These are phyloP conservation scores for Fulvia fulva DNA, from an alignment of 2,329 filamentous ascomycete species.

Conservation along the genomic window DNA sequence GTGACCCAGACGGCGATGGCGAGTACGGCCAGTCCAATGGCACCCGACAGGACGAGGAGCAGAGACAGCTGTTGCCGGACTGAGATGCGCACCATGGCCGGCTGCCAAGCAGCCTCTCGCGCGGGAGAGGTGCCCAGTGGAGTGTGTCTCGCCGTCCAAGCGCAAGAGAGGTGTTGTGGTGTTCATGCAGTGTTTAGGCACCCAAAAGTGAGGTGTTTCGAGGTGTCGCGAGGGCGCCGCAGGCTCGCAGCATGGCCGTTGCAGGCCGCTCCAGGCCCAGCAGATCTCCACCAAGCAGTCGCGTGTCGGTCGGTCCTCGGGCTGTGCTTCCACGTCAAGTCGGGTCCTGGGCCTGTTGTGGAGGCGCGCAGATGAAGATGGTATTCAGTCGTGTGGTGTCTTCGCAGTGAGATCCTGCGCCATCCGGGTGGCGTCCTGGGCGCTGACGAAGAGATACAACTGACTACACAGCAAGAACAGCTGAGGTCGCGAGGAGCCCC, in stretches of 20 bases:
- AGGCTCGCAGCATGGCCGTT: not conserved
- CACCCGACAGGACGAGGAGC: conserved; percentile 70
- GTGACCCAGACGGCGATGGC: conserved; percentile 69
- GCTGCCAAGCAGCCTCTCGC: not conserved
- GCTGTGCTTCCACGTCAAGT: not conserved
- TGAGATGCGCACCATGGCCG: conserved; percentile 66
- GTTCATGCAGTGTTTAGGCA: not conserved
- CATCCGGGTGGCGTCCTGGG: not conserved
- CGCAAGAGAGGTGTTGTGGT: not conserved
- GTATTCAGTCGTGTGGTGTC: not conserved
- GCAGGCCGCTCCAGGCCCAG: not conserved
- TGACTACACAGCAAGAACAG: not conserved
- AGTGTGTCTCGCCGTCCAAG: not conserved
- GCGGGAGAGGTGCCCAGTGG: not conserved
- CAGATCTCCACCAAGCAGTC: not conserved
- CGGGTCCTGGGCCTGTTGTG: not conserved
- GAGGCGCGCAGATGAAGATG: not conserved
- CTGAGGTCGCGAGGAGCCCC: not conserved
- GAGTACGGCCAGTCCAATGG: conserved; percentile 71
- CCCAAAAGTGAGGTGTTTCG: not conserved
- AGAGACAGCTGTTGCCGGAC: conserved; percentile 83
- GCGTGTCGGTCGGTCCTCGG: not conserved
- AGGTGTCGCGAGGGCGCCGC: not conserved
- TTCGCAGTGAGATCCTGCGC: not conserved
- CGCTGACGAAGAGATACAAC: not conserved